phyloP scores from a whole-genome alignment of 139 green algal genomes.

The Ettlia oleoabundans region DNA sequence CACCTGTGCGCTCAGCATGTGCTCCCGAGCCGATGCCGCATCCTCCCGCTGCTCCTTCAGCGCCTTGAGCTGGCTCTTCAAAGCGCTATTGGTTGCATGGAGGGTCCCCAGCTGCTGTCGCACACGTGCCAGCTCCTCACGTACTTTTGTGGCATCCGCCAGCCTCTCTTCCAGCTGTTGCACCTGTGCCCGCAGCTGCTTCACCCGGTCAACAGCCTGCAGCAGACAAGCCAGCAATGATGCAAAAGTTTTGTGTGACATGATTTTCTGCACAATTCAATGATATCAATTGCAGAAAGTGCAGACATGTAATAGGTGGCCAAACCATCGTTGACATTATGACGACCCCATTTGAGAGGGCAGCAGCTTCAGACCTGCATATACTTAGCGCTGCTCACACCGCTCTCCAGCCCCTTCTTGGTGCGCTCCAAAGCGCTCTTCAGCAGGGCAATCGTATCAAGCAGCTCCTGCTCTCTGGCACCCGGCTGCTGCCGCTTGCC shows the following conservation, averaged over 20 bases:
- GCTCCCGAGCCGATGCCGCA: conserved; percentile 14
- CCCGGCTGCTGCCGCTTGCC: neutral
- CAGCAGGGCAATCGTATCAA: conserved; percentile 70
- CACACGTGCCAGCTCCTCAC: conserved; percentile 55
- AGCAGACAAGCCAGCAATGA: too few relatives aligned
- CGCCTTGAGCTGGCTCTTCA: conserved; percentile 47
- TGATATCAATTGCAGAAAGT: too few relatives aligned
- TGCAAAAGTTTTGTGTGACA: too few relatives aligned
- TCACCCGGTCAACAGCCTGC: conserved; percentile 47
- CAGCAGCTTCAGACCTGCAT: conserved; percentile 74
- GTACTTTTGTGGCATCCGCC: conserved; percentile 41
- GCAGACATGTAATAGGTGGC: too few relatives aligned
- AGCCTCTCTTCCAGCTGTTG: conserved; percentile 39
- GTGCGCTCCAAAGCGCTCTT: conserved; percentile 75
- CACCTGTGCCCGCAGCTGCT: conserved; percentile 40
- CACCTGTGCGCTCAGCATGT: conserved; percentile 14
- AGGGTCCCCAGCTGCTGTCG: conserved; percentile 52
- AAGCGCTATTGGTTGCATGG: conserved; percentile 54
- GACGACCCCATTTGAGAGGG: too few relatives aligned
- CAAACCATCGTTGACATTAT: too few relatives aligned
- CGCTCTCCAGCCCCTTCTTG: conserved; percentile 52
- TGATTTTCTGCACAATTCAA: too few relatives aligned
- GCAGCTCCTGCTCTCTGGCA: conserved; percentile 67
- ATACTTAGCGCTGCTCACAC: conserved; percentile 76
- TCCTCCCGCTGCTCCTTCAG: conserved; percentile 21